Conservation (phyloP, 257 asterid genomes). For the Galeopsis tetrahit region DNA sequence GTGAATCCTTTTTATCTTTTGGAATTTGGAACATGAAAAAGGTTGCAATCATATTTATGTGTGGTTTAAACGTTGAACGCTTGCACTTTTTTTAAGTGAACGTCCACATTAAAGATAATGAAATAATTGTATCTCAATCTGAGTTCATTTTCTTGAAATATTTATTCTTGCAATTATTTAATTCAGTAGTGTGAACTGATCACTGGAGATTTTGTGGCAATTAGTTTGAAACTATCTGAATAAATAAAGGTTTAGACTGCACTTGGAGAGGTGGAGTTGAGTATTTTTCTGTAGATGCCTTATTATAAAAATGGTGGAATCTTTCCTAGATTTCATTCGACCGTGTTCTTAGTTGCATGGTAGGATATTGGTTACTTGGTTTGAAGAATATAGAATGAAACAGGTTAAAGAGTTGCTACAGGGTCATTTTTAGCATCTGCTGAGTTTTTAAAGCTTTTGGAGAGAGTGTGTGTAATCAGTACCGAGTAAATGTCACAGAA, state of each 20-base stretch:
- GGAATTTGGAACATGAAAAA: not conserved
- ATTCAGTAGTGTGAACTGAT: slow-evolving; percentile 10
- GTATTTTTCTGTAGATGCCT: not conserved
- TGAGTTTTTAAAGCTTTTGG: not conserved
- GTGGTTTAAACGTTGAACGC: no score
- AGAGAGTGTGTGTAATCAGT: not conserved
- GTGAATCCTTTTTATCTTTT: not conserved
- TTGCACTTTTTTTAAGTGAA: not conserved
- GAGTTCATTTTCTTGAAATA: not conserved
- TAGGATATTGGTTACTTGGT: slow-evolving; percentile 2
- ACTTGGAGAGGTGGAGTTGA: slow-evolving; percentile 10
- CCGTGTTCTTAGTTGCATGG: not conserved
- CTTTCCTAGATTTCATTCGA: not conserved
- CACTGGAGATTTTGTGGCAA: not conserved
- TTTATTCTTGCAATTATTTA: not conserved
- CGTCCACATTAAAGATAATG: not conserved
- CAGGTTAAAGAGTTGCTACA: not conserved
- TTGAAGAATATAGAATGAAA: slow-evolving; percentile 7
- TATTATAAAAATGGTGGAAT: not conserved
- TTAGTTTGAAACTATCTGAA: not conserved
- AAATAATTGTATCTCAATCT: not conserved
- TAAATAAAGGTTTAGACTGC: not conserved
- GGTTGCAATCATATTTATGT: not conserved
- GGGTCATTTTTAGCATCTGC: not conserved
- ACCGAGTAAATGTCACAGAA: not conserved